phyloP scores from a whole-genome alignment of 768 basidiomycete species.

The Russula olivacea region DNA sequence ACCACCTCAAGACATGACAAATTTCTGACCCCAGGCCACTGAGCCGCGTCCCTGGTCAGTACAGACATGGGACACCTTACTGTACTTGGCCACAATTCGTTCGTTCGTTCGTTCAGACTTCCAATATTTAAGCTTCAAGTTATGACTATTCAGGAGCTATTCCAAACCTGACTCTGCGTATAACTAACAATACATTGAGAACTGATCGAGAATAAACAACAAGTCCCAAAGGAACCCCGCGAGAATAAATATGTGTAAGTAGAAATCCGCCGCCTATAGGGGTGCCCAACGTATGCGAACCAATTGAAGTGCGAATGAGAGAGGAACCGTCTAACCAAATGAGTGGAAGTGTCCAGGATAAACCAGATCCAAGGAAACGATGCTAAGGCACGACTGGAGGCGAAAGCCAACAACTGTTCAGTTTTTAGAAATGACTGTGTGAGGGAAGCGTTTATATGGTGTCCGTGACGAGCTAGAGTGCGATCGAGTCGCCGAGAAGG shows the following conservation, averaged over 20 bases:
- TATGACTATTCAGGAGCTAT: neutral
- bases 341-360: neutral
- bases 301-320: neutral
- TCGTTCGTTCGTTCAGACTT: too few relatives aligned
- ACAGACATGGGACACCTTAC: neutral
- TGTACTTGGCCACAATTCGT: too few relatives aligned
- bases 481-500: too few relatives aligned
- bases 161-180: neutral
- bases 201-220: neutral
- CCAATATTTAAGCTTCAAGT: neutral
- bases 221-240: neutral
- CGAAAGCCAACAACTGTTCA: neutral
- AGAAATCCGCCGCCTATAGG: neutral
- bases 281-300: neutral
- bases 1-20: too few relatives aligned
- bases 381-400: neutral
- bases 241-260: neutral
- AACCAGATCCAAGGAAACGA: neutral
- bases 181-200: slow-evolving; percentile 6
- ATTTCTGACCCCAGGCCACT: too few relatives aligned
- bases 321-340: neutral
- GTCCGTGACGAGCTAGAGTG: neutral
- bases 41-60: too few relatives aligned
- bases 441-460: neutral
- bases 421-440: neutral